Conservation (phyloP, 495 filamentous ascomycete genomes). For the Endocarpon pusillum region DNA sequence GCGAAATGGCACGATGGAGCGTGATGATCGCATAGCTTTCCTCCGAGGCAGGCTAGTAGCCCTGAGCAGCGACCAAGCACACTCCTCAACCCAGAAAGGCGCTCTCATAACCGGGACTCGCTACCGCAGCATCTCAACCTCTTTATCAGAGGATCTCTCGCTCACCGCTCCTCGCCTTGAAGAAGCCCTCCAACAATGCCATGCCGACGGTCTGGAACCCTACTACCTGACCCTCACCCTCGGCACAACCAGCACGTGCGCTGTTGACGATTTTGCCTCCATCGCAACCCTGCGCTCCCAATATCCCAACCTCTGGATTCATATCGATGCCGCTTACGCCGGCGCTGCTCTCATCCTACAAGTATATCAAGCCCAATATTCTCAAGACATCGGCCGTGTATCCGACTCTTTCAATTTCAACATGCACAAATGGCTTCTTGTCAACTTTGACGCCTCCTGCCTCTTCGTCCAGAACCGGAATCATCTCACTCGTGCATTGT, state of each 20-base stretch:
- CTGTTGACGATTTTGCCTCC: constrained; percentile 61
- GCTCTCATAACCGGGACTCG: constrained; percentile 72
- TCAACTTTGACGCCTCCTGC: constrained; percentile 81
- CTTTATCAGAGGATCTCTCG: constrained; percentile 43
- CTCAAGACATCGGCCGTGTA: constrained; percentile 35
- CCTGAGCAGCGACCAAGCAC: constrained; percentile 60
- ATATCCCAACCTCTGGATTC: constrained; percentile 61
- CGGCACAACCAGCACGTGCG: constrained; percentile 79
- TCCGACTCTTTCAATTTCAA: constrained; percentile 91
- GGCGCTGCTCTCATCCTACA: constrained; percentile 67
- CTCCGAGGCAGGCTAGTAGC: constrained; percentile 60
- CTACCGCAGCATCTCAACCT: constrained; percentile 47
- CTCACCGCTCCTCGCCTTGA: constrained; percentile 50
- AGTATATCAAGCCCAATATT: constrained; percentile 55
- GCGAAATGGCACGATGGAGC: constrained; percentile 26
- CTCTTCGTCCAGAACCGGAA: constrained; percentile 59
- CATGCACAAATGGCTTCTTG: constrained; percentile 95
- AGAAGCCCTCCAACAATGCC: constrained; percentile 39
- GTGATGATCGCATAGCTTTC: constrained; percentile 42
- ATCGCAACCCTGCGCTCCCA: constrained; percentile 45
- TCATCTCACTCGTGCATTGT: constrained; percentile 61
- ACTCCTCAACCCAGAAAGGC: constrained; percentile 74
- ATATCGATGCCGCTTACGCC: constrained; percentile 94
- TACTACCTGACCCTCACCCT: constrained; percentile 78
- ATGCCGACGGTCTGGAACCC: constrained; percentile 50